These are phyloP conservation scores for Nigrospora oryzae DNA, from an alignment of 2,329 filamentous ascomycete species.

Conservation along the genomic window DNA sequence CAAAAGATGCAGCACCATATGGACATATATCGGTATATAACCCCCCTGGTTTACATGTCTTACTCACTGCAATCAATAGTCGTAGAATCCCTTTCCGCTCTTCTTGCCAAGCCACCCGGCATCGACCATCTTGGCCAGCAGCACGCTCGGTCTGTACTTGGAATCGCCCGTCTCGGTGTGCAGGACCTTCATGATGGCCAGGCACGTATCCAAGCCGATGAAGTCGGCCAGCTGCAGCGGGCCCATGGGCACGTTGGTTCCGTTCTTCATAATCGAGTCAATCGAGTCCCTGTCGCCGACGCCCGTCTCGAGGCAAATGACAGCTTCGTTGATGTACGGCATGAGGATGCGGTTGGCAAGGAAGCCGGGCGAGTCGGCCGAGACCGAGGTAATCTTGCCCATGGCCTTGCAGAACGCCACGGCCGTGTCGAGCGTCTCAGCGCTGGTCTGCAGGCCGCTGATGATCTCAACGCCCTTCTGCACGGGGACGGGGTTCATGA, in stretches of 20 bases:
- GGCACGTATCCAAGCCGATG: conserved; percentile 91
- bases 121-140: conserved; percentile 92
- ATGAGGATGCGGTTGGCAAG: conserved; percentile 94
- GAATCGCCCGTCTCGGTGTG: conserved; percentile 87
- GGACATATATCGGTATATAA: too few relatives aligned
- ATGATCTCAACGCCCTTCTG: conserved; percentile 99
- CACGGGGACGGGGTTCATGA: conserved; percentile 97
- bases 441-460: conserved; percentile 82
- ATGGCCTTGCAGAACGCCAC: conserved; percentile 81
- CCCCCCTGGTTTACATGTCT: too few relatives aligned
- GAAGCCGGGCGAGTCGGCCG: conserved; percentile 87
- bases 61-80: conserved; percentile 46
- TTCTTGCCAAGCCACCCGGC: conserved; percentile 98
- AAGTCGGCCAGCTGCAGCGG: conserved; percentile 91
- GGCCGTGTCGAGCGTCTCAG: conserved; percentile 72
- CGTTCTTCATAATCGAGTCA: conserved; percentile 98
- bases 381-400: conserved; percentile 85
- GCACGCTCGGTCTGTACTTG: conserved; percentile 85
- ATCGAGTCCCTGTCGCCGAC: conserved; percentile 87
- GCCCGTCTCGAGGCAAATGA: conserved; percentile 91
- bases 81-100: conserved; percentile 91
- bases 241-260: conserved; percentile 97
- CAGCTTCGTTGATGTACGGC: conserved; percentile 96
- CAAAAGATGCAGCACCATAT: too few relatives aligned
- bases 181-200: conserved; percentile 95